Evolutionary conservation across 1,284 basidiomycete species (phyloP).

Genomic region (Microbotryomycetes sp.): DNA sequence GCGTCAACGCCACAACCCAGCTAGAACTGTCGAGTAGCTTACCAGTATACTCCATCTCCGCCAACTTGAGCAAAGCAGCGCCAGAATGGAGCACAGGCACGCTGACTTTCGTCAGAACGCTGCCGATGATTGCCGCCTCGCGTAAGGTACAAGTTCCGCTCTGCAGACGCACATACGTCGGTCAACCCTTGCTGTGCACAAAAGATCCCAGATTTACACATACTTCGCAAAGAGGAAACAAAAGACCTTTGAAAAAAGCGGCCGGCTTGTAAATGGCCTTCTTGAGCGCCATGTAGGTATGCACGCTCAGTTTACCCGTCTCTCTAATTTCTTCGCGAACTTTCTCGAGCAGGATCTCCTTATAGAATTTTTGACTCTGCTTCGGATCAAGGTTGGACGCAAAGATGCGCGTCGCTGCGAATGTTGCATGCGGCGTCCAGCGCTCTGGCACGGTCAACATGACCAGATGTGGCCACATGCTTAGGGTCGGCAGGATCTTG

Average conservation of each 20-base stretch:
- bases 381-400: constrained; percentile 94
- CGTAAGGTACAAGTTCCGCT: constrained; percentile 74
- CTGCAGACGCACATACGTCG: constrained; percentile 38
- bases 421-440: constrained; percentile 94
- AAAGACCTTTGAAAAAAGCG: constrained; percentile 96
- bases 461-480: constrained; percentile 91
- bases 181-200: not conserved
- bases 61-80: constrained; percentile 84
- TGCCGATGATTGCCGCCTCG: constrained; percentile 91
- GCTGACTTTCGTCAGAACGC: constrained; percentile 82
- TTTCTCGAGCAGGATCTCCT: constrained; percentile 85
- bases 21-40: constrained; percentile 19
- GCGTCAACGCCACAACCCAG: not conserved
- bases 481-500: constrained; percentile 94
- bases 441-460: constrained; percentile 84
- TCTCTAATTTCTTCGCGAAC: constrained; percentile 78
- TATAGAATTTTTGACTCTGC: constrained; percentile 89
- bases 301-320: constrained; percentile 76
- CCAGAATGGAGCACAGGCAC: constrained; percentile 94
- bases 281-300: constrained; percentile 79
- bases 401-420: constrained; percentile 90
- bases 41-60: constrained; percentile 95
- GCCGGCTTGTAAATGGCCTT: constrained; percentile 92
- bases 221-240: constrained; percentile 92
- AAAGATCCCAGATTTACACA: constrained; percentile 36